phyloP scores from a whole-genome alignment of 1,139 yeast species.

The Saccharomycopsis hybrid region DNA sequence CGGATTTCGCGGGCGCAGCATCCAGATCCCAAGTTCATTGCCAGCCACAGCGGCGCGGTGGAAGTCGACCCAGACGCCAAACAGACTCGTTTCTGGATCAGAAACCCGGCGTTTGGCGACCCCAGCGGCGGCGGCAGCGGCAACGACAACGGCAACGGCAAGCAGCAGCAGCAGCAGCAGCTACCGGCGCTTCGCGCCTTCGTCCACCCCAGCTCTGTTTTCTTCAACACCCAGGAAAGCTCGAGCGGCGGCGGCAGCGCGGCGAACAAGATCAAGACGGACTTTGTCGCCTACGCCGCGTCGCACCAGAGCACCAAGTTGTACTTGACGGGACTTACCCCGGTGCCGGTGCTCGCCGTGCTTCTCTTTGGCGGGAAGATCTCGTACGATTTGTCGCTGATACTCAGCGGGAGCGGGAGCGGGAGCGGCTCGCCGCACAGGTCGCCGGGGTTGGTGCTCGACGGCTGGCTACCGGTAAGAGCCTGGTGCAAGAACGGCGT shows the following conservation, averaged over 20 bases:
- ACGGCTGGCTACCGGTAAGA: slow-evolving; percentile 73
- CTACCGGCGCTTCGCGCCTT: slow-evolving; percentile 44
- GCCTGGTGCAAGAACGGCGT: slow-evolving; percentile 97
- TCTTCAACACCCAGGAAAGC: slow-evolving; percentile 50
- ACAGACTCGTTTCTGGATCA: slow-evolving; percentile 62
- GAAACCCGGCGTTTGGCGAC: slow-evolving; percentile 50
- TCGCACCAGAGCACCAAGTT: slow-evolving; percentile 38
- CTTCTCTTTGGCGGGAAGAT: slow-evolving; percentile 41
- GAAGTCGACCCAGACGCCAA: slow-evolving; percentile 80
- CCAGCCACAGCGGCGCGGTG: slow-evolving; percentile 70
- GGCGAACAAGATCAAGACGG: slow-evolving; percentile 28
- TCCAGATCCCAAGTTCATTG: slow-evolving; percentile 73
- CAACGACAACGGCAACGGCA: background rate
- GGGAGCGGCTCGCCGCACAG: too few relatives aligned
- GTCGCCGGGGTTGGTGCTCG: slow-evolving; percentile 52
- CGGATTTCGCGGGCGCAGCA: slow-evolving; percentile 72
- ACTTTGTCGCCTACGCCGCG: slow-evolving; percentile 25
- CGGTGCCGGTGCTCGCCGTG: slow-evolving; percentile 64
- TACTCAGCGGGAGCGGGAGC: slow-evolving; percentile 25
- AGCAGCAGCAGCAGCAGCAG: slow-evolving; percentile 42
- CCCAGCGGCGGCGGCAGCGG: too few relatives aligned
- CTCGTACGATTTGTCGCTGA: slow-evolving; percentile 71
- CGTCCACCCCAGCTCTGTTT: slow-evolving; percentile 74
- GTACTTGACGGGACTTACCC: slow-evolving; percentile 71
- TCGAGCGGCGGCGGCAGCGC: too few relatives aligned